A percentile compares a stretch with the other conserved stretches of the same genome.
These are phyloP conservation scores for Gentiana macrophylla DNA, from an alignment of 257 asterid species.

Conservation along the genomic window DNA sequence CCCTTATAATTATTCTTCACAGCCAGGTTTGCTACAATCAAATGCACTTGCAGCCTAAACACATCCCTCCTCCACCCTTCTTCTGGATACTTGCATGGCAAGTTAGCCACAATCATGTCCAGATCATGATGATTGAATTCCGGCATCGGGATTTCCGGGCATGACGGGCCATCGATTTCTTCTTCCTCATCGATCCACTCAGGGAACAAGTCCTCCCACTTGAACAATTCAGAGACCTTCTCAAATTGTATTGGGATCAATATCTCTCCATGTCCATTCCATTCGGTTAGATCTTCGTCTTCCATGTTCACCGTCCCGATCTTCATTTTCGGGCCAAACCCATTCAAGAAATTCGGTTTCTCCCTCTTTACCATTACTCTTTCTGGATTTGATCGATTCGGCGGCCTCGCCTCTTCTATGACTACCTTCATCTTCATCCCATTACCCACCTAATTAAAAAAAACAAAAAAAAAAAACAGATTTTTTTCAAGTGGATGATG, in stretches of 20 bases:
- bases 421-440: slow-evolving; percentile 61
- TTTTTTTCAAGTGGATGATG: no score
- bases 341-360: slow-evolving; percentile 51
- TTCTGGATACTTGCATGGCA: slow-evolving; percentile 47
- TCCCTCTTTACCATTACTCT: slow-evolving; percentile 42
- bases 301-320: slow-evolving; percentile 81
- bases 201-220: slow-evolving; percentile 76
- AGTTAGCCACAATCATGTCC: slow-evolving; percentile 65
- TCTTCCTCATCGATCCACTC: slow-evolving; percentile 99
- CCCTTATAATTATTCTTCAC: slow-evolving; percentile 19
- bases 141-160: slow-evolving; percentile 94
- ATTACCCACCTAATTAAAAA: slow-evolving; percentile 13
- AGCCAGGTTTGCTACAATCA: slow-evolving; percentile 53
- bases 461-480: no score
- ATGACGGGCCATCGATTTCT: slow-evolving; percentile 59
- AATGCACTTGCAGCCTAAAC: slow-evolving; percentile 68
- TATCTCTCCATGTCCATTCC: slow-evolving; percentile 33
- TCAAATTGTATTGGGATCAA: slow-evolving; percentile 28
- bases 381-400: slow-evolving; percentile 17
- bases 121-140: slow-evolving; percentile 20
- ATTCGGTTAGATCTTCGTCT: slow-evolving; percentile 54
- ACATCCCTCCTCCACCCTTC: slow-evolving; percentile 77
- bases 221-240: slow-evolving; percentile 36
- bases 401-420: slow-evolving; percentile 26
- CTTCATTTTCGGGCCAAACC: slow-evolving; percentile 30